phyloP scores from a whole-genome alignment of 2,329 filamentous ascomycete genomes.

The Talaromyces sp. region DNA sequence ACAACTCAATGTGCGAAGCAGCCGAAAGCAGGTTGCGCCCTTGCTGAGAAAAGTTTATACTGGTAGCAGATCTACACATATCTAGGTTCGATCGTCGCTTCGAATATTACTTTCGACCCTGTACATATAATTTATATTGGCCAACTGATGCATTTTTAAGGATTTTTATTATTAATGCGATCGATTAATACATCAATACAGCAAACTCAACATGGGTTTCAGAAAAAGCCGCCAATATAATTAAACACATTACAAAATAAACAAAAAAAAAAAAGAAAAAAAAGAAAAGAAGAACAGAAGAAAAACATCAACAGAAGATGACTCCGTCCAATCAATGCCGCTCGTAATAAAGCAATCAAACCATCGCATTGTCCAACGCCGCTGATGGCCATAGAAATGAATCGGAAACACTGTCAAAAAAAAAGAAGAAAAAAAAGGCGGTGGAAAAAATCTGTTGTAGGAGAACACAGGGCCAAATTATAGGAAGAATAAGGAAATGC shows the following conservation, averaged over 20 bases:
- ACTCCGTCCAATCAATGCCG: conserved; percentile 7
- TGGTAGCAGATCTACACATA: not conserved
- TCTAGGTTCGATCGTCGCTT: not conserved
- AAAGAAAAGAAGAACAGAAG: no score
- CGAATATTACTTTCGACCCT: not conserved
- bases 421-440: not conserved
- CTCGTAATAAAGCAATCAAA: conserved; percentile 1
- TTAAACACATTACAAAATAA: not conserved
- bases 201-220: not conserved
- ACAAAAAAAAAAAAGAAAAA: not conserved
- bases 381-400: conserved; percentile 1
- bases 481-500: not conserved
- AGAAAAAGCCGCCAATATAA: not conserved
- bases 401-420: not conserved
- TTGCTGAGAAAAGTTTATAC: conserved; percentile 47
- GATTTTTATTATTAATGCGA: not conserved
- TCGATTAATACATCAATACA: no score
- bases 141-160: not conserved
- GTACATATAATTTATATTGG: not conserved
- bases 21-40: conserved; percentile 59
- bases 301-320: not conserved
- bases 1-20: conserved; percentile 53
- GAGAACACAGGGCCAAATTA: not conserved
- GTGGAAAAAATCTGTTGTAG: not conserved
- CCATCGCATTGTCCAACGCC: conserved; percentile 6